A percentile compares a stretch with the other conserved stretches of the same genome.
These are phyloP conservation scores for Vanilla planifolia DNA, from an alignment of 106 monocot species.

Conservation along the genomic window DNA sequence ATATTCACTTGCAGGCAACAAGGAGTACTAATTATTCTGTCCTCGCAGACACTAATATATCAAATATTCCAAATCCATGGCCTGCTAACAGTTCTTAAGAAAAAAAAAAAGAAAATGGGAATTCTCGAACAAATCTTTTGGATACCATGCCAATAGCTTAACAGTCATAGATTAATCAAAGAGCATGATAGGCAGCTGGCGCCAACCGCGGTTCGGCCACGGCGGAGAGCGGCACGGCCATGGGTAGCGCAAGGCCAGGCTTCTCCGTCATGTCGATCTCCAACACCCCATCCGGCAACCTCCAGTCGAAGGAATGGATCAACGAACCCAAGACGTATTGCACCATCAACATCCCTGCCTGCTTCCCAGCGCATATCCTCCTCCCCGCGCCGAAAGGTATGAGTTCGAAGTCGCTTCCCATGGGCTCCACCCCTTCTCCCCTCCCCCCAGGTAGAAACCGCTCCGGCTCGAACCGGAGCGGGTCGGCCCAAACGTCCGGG, in stretches of 20 bases:
- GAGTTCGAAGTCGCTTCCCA: constrained; percentile 12
- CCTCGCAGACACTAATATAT: no score
- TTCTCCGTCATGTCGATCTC: constrained; percentile 12
- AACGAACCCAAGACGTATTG: constrained; percentile 10
- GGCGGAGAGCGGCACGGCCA: constrained; percentile 13
- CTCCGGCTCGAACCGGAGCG: constrained; percentile 26
- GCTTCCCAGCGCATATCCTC: constrained; percentile 16
- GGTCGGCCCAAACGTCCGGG: constrained; percentile 26
- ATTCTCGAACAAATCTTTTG: no score
- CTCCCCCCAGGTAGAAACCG: constrained; percentile 26
- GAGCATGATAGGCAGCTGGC: not conserved
- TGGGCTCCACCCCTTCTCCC: not conserved
- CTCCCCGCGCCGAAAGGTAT: constrained; percentile 16
- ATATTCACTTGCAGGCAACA: no score
- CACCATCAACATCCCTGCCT: constrained; percentile 5
- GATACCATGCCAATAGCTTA: no score
- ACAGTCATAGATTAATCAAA: no score
- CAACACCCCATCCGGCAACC: constrained; percentile 8
- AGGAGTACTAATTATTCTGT: no score
- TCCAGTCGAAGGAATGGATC: constrained; percentile 28
- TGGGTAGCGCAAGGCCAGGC: constrained; percentile 20
- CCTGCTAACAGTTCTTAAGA: no score
- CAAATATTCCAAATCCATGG: no score
- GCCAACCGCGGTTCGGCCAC: constrained; percentile 3
- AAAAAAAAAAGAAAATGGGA: no score